Evolutionary conservation across 306 rosid genomes (phyloP).

Genomic region (Ormosia semicastrata): DNA sequence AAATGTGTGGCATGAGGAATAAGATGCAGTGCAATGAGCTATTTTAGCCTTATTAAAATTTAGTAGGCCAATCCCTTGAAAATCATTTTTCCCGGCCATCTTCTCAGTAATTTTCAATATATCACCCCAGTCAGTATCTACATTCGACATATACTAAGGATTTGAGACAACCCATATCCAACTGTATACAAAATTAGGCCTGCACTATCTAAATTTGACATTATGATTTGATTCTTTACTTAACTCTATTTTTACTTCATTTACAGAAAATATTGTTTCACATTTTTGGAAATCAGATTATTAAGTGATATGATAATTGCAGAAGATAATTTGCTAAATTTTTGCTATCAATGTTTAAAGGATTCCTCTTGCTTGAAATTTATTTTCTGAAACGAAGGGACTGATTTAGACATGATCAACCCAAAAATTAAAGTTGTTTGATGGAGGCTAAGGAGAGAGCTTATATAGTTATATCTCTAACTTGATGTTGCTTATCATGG

Average conservation of each 20-base stretch:
- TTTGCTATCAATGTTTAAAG: neutral
- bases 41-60: slow-evolving; percentile 51
- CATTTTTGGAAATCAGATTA: neutral
- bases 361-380: neutral
- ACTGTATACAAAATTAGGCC: too few species aligned
- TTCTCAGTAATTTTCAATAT: too few species aligned
- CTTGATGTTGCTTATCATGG: neutral
- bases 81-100: too few species aligned
- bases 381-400: neutral
- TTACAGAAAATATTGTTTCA: neutral
- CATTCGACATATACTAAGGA: too few species aligned
- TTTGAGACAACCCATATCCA: too few species aligned
- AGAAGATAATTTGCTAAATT: neutral
- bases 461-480: too few species aligned
- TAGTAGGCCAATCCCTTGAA: neutral
- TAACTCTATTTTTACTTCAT: neutral
- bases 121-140: too few species aligned
- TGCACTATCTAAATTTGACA: too few species aligned
- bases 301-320: neutral
- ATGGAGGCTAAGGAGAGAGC: too few species aligned
- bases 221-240: too few species aligned
- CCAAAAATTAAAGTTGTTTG: too few species aligned
- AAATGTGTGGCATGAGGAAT: slow-evolving; percentile 38
- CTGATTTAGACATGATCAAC: too few species aligned
- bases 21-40: slow-evolving; percentile 45